These are phyloP conservation scores for Aspergillus sp. DNA, from an alignment of 2,329 filamentous ascomycete genomes.

Conservation along the genomic window DNA sequence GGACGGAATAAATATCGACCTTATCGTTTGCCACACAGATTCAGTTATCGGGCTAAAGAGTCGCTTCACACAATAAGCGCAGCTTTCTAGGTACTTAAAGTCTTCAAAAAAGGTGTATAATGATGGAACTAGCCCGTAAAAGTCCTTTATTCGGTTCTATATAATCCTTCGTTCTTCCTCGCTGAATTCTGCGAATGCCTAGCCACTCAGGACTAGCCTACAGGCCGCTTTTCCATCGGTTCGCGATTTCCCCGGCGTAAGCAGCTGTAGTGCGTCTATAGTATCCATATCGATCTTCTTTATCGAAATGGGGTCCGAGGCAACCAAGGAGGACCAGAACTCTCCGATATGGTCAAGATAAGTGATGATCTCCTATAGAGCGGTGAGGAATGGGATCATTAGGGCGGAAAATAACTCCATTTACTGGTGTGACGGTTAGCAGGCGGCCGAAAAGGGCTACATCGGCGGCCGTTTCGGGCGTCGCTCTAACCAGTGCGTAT, in stretches of 20 bases:
- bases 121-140: neutral
- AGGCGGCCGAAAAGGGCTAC: too few relatives aligned
- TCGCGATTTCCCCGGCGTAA: constrained; percentile 18
- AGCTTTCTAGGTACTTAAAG: neutral
- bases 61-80: neutral
- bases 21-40: neutral
- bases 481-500: neutral
- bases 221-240: constrained; percentile 18
- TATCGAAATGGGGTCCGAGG: constrained; percentile 16
- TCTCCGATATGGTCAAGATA: constrained; percentile 24
- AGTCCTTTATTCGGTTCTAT: neutral
- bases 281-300: constrained; percentile 19
- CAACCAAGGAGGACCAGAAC: constrained; percentile 24
- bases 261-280: constrained; percentile 24
- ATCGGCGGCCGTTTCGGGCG: neutral
- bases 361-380: constrained; percentile 20
- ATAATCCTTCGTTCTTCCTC: neutral
- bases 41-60: neutral
- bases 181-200: neutral
- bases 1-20: constrained; percentile 5
- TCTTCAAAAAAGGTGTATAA: neutral
- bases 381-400: too few relatives aligned
- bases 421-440: too few relatives aligned
- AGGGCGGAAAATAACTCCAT: too few relatives aligned
- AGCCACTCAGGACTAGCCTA: constrained; percentile 17